Conservation (phyloP, 2,329 filamentous ascomycete species). For the Penicillium sclerotigenum region DNA sequence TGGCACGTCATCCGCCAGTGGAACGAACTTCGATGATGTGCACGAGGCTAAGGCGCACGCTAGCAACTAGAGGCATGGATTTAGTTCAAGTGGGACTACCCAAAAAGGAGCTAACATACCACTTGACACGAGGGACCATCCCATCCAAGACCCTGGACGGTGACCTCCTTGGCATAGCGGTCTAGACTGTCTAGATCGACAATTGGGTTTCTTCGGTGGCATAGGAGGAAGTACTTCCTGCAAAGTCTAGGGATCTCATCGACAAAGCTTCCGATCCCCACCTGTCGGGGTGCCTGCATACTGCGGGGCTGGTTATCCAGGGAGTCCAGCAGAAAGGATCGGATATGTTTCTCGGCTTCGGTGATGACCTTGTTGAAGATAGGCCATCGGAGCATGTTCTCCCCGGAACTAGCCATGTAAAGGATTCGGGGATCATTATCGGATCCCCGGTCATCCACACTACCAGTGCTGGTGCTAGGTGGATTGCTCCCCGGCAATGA, state of each 20-base stretch:
- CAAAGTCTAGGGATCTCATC: slow-evolving; percentile 20
- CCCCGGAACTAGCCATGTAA: slow-evolving; percentile 22
- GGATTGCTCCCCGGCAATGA: slow-evolving; percentile 6
- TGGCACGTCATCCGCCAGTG: slow-evolving; percentile 10
- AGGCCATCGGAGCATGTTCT: slow-evolving; percentile 26
- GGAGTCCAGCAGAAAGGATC: slow-evolving; percentile 25
- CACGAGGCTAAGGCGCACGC: slow-evolving; percentile 23
- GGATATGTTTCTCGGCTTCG: slow-evolving; percentile 21
- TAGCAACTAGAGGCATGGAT: slow-evolving; percentile 15
- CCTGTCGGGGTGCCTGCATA: slow-evolving; percentile 9
- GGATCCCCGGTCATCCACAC: slow-evolving; percentile 13
- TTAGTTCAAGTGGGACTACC: neutral
- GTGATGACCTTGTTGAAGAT: slow-evolving; percentile 21
- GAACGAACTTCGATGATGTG: slow-evolving; percentile 15
- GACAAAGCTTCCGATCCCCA: slow-evolving; percentile 13
- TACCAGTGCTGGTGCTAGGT: slow-evolving; percentile 3
- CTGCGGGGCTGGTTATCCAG: slow-evolving; percentile 12
- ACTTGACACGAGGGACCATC: slow-evolving; percentile 26
- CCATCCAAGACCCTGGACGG: slow-evolving; percentile 23
- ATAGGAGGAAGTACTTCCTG: slow-evolving; percentile 16
- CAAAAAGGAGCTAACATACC: slow-evolving; percentile 11
- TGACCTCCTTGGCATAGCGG: slow-evolving; percentile 23
- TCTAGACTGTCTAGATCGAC: slow-evolving; percentile 19
- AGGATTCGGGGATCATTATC: slow-evolving; percentile 21
- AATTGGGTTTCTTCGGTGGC: slow-evolving; percentile 22